phyloP scores from a whole-genome alignment of 1,139 yeast genomes.

The Taphrina sp. region DNA sequence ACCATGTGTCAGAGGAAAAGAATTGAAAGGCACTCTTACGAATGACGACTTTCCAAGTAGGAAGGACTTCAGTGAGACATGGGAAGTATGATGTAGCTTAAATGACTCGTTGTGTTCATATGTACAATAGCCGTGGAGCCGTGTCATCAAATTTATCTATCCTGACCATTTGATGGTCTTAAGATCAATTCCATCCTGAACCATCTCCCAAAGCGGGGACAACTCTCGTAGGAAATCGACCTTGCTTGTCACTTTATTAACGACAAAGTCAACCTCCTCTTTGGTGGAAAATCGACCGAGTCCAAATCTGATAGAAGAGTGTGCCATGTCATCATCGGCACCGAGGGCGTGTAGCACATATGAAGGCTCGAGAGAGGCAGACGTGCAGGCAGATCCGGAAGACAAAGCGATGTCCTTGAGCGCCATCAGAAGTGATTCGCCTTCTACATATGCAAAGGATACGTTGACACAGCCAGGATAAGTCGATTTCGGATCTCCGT shows the following conservation, averaged over 20 bases:
- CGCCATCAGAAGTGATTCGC: constrained; percentile 96
- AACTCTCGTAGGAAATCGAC: constrained; percentile 88
- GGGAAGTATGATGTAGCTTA: no score
- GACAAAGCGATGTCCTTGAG: constrained; percentile 92
- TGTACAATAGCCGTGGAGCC: no score
- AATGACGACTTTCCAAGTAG: no score
- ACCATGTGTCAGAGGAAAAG: no score
- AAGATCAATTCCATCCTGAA: constrained; percentile 95
- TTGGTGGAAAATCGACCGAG: constrained; percentile 97
- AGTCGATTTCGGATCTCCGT: constrained; percentile 72
- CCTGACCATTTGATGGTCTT: constrained; percentile 80
- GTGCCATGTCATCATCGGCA: constrained; percentile 89
- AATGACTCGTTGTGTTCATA: no score
- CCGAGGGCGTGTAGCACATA: constrained; percentile 95
- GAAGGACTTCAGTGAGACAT: no score
- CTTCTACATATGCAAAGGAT: constrained; percentile 96
- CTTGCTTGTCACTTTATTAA: constrained; percentile 80
- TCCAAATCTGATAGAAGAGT: constrained; percentile 94
- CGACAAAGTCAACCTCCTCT: constrained; percentile 89
- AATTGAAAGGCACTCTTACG: no score
- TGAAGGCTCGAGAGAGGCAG: constrained; percentile 96
- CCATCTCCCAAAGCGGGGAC: constrained; percentile 99
- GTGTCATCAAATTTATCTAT: constrained; percentile 1
- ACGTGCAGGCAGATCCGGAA: constrained; percentile 98
- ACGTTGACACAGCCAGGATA: constrained; percentile 95